Conservation (phyloP, 176 grass and related monocot species). For the Microstegium vimineum region DNA sequence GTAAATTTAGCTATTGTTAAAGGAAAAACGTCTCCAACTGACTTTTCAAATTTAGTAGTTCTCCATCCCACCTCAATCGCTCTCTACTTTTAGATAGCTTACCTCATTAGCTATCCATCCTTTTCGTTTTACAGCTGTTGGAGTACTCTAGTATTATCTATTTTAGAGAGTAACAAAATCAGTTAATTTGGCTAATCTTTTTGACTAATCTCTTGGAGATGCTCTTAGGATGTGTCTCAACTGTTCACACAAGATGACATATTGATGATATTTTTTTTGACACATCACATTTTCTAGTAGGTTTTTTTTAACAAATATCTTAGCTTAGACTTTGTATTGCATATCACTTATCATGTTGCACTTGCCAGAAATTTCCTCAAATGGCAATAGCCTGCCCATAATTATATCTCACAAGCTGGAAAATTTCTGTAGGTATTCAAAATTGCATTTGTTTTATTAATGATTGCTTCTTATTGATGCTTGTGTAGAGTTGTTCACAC, state of each 20-base stretch:
- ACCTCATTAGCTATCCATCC: too few species aligned
- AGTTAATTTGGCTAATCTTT: too few species aligned
- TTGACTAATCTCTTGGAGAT: too few species aligned
- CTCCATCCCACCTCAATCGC: too few species aligned
- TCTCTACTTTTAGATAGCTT: too few species aligned
- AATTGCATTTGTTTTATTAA: slow-evolving; percentile 10
- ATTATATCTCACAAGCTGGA: slow-evolving; percentile 7
- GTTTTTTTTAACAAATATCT: slow-evolving; percentile 8
- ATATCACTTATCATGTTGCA: neutral
- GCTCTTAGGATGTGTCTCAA: slow-evolving; percentile 4
- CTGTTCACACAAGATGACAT: neutral
- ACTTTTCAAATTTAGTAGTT: too few species aligned
- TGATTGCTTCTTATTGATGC: slow-evolving; percentile 24
- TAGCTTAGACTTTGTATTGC: slow-evolving; percentile 17
- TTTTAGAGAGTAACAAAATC: too few species aligned
- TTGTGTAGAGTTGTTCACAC: slow-evolving; percentile 90
- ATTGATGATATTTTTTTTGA: neutral
- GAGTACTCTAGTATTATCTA: too few species aligned
- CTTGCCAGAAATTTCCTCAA: neutral
- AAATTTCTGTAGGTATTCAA: neutral
- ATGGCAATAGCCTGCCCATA: neutral
- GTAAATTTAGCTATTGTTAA: too few species aligned
- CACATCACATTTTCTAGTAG: neutral
- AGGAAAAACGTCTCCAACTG: too few species aligned
- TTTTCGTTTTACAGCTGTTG: too few species aligned